Evolutionary conservation across 1,284 basidiomycete species (phyloP).

Genomic region (Trametes hirsuta): DNA sequence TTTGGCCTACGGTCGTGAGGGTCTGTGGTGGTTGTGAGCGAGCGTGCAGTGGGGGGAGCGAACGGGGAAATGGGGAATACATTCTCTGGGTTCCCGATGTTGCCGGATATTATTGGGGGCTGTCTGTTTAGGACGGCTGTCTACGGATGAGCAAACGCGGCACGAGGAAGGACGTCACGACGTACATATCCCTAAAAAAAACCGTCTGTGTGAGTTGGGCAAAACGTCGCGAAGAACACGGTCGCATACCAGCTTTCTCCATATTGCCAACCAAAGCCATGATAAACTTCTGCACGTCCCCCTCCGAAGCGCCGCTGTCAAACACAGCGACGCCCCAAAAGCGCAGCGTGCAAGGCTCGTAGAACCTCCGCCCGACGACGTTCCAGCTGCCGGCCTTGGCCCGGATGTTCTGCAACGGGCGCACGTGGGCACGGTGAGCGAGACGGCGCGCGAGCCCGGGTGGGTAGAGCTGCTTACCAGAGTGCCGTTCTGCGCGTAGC

Average conservation of each 20-base stretch:
- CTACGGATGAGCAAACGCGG: neutral
- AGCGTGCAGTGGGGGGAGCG: neutral
- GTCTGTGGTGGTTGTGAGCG: neutral
- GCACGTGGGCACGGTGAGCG: neutral
- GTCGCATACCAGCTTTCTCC: constrained; percentile 34
- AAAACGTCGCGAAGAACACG: accelerated
- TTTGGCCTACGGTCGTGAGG: neutral
- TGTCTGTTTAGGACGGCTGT: neutral
- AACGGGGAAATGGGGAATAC: neutral
- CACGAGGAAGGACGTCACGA: neutral
- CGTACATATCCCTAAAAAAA: constrained; percentile 13
- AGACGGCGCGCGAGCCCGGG: neutral
- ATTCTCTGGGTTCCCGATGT: neutral
- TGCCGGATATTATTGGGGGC: constrained; percentile 10
- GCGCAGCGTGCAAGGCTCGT: constrained; percentile 14
- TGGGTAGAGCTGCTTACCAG: constrained; percentile 8
- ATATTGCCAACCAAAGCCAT: constrained; percentile 32
- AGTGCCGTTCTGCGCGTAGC: constrained; percentile 24
- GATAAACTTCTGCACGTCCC: constrained; percentile 24
- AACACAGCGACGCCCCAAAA: constrained; percentile 38
- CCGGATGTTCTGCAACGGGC: constrained; percentile 15
- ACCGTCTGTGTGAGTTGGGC: neutral
- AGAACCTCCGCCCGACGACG: constrained; percentile 34
- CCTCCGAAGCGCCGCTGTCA: constrained; percentile 9
- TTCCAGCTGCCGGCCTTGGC: constrained; percentile 37